Conservation (phyloP, 2,329 filamentous ascomycete genomes). For the Mycosphaerella arachidis region DNA sequence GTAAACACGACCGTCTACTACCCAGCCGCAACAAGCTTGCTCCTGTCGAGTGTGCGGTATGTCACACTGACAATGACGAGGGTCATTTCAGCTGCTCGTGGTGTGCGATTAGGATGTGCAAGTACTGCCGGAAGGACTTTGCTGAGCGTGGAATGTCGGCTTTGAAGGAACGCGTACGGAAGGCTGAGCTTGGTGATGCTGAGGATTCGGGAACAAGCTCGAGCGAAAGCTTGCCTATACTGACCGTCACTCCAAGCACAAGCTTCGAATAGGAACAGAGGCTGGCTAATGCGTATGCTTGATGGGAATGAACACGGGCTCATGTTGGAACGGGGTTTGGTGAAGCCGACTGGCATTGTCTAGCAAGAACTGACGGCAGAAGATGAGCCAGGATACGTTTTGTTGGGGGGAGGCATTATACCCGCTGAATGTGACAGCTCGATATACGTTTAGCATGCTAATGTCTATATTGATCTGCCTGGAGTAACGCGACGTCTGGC, state of each 20-base stretch:
- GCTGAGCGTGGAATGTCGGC: constrained; percentile 19
- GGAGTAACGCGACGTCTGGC: too few relatives aligned
- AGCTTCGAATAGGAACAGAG: constrained; percentile 2
- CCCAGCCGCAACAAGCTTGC: constrained; percentile 29
- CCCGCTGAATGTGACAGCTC: background rate
- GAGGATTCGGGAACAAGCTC: constrained; percentile 7
- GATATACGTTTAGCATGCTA: background rate
- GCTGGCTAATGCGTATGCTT: background rate
- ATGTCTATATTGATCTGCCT: background rate
- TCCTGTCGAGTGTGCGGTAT: constrained; percentile 34
- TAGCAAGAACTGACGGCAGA: background rate
- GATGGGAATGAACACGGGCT: background rate
- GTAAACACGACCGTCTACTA: constrained; percentile 25
- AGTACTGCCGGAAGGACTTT: constrained; percentile 24
- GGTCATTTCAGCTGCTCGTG: constrained; percentile 32
- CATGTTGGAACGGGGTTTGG: background rate
- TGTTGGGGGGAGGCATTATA: constrained; percentile 1
- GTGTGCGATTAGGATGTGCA: constrained; percentile 28
- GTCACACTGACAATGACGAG: constrained; percentile 30
- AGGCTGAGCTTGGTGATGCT: constrained; percentile 7
- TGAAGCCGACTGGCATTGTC: background rate
- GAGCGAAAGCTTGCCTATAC: constrained; percentile 2
- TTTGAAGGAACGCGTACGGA: constrained; percentile 16
- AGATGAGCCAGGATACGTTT: background rate
- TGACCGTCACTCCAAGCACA: constrained; percentile 1